Base-by-base conservation (phyloP, 192 early-diverging fungal genomes). In the Gamsiella multidivaricata region DNA sequence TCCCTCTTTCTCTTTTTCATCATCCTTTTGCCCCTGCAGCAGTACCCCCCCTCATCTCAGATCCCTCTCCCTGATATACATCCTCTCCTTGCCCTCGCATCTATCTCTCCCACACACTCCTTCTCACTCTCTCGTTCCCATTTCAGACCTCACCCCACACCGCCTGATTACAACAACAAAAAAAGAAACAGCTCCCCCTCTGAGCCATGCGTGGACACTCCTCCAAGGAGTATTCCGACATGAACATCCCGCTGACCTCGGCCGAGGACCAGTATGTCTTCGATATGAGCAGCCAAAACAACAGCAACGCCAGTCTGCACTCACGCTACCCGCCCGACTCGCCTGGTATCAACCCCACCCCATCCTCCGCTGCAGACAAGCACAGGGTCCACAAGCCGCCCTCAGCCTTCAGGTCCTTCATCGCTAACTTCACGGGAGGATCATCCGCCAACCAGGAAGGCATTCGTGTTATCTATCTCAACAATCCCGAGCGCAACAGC, bases 401-500 rank as follows among this genome's bases (percentile, higher is more conserved):
- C 3, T 46, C 39, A 5, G 60, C 54, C 36, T 58, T 55, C 36
- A 45, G 47, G 11, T 41, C 37, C 3, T 69, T 78, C 60, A n/a
- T 69, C 23, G 23, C 60, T 23, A 39, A 50, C 46, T 51, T 78
- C 41, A 69, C 61, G 29, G 60, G 74, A 22, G 12, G 29, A 10
- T 63, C 65, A 12, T 37, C 59, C 29, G 52, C 65, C 23, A 64
- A 57, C 54, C 74, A 69, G 47, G 74, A 69, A 5, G 65, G 65
- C 17, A 64, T 78, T 39, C 91, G 97, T 18, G 85, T 89, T 51
- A 95, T 99, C 62, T 90, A 97, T 79, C 84, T 99, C 36, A 96
- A 98, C 84, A 93, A 96, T 50, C 70, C 88, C 3, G 82, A 87
- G 47, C 85, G 89, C 61, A 99, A 99, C 69, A 82, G 78, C 10